Conservation (phyloP, 805 yeast species). For the Ogataea ramenticola region DNA sequence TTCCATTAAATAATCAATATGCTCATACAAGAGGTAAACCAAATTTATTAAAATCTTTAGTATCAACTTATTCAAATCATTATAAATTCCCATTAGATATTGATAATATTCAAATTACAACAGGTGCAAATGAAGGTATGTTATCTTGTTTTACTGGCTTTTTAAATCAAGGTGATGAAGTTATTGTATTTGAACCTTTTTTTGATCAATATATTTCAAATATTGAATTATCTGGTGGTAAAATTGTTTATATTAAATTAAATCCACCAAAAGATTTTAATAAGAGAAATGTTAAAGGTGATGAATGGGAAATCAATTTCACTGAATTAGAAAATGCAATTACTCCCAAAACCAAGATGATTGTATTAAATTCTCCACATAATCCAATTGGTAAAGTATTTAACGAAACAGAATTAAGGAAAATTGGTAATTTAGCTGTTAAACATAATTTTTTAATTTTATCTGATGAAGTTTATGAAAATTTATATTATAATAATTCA, state of each 20-base stretch:
- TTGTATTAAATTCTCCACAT: slow-evolving; percentile 90
- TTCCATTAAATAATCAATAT: slow-evolving; percentile 80
- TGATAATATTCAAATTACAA: slow-evolving; percentile 69
- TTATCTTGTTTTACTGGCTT: slow-evolving; percentile 79
- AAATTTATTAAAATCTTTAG: slow-evolving; percentile 59
- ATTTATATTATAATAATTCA: slow-evolving; percentile 64
- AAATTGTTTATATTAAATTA: slow-evolving; percentile 77
- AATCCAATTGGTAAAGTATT: slow-evolving; percentile 94
- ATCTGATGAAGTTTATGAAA: slow-evolving; percentile 94
- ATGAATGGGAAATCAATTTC: slow-evolving; percentile 85
- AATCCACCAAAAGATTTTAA: slow-evolving; percentile 74
- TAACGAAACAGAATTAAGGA: slow-evolving; percentile 61
- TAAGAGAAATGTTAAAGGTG: slow-evolving; percentile 58
- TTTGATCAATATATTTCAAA: slow-evolving; percentile 96
- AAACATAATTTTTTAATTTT: slow-evolving; percentile 75
- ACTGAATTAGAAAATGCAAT: slow-evolving; percentile 67
- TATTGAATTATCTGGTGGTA: slow-evolving; percentile 90
- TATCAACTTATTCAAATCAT: slow-evolving; percentile 62
- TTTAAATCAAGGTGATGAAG: slow-evolving; percentile 85
- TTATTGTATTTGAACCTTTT: slow-evolving; percentile 92
- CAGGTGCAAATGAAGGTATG: slow-evolving; percentile 98
- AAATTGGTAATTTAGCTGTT: slow-evolving; percentile 77
- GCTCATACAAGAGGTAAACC: slow-evolving; percentile 89
- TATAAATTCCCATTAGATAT: slow-evolving; percentile 48
- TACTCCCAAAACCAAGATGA: slow-evolving; percentile 69